Conservation (phyloP, 2,329 filamentous ascomycete species). For the Colletotrichum abscissum region DNA sequence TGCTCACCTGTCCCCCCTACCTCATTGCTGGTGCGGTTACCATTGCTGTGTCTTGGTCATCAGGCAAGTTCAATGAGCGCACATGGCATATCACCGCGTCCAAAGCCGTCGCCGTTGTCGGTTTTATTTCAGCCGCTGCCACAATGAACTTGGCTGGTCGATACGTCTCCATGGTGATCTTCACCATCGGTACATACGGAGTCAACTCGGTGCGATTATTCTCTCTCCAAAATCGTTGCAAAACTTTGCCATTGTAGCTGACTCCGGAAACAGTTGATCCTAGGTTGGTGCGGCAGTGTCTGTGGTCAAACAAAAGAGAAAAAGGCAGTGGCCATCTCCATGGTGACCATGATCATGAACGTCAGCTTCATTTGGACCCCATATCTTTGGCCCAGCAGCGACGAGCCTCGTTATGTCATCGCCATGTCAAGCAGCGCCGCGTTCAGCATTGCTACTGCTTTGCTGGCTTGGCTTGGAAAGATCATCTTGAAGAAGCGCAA, state of each 20-base stretch:
- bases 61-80: conserved; percentile 54
- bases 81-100: conserved; percentile 56
- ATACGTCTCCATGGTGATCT: conserved; percentile 45
- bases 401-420: conserved; percentile 52
- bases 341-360: conserved; percentile 42
- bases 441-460: conserved; percentile 49
- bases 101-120: conserved; percentile 51
- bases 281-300: conserved; percentile 50
- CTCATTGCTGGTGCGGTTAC: conserved; percentile 43
- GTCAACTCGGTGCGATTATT: conserved; percentile 50
- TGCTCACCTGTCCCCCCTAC: conserved; percentile 54
- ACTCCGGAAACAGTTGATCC: conserved; percentile 5
- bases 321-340: conserved; percentile 50
- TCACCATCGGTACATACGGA: conserved; percentile 40
- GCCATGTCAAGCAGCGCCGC: conserved; percentile 48
- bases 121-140: conserved; percentile 46
- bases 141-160: conserved; percentile 42
- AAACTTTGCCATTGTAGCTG: neutral
- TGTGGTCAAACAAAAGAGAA: conserved; percentile 56
- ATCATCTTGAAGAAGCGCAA: conserved; percentile 49
- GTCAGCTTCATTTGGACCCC: conserved; percentile 53
- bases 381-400: conserved; percentile 52
- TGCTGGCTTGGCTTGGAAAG: conserved; percentile 50
- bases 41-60: conserved; percentile 42
- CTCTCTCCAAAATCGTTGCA: neutral